Evolutionary conservation across 352 stramenopile genomes (phyloP).

Genomic region (Phytopythium montanum): DNA sequence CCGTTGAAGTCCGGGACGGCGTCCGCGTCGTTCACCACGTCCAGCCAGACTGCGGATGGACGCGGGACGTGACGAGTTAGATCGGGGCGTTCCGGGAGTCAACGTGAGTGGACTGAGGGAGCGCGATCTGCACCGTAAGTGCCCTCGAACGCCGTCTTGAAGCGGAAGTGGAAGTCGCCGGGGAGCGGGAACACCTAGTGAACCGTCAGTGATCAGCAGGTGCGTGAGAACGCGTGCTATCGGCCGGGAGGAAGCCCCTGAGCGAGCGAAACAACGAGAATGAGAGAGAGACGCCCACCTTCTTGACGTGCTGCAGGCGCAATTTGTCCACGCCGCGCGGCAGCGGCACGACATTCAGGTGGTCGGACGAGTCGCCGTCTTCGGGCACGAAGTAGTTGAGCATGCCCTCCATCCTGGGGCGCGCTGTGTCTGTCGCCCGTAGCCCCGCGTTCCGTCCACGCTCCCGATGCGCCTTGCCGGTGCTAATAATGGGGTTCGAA

Average conservation of each 20-base stretch:
- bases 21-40: conserved; percentile 69
- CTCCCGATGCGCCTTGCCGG: background rate
- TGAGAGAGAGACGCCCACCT: conserved; percentile 27
- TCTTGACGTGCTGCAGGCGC: conserved; percentile 75
- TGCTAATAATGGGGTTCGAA: background rate
- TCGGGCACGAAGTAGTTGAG: conserved; percentile 88
- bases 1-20: conserved; percentile 78
- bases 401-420: conserved; percentile 72
- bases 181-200: conserved; percentile 58
- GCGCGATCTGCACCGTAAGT: conserved; percentile 59
- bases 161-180: conserved; percentile 82
- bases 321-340: conserved; percentile 67
- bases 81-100: background rate
- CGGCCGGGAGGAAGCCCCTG: too few species aligned
- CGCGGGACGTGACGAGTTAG: background rate
- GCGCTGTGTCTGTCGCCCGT: background rate
- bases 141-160: conserved; percentile 83
- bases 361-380: conserved; percentile 81
- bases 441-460: background rate
- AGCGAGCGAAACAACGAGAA: too few species aligned
- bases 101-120: background rate
- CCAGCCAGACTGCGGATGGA: conserved; percentile 65
- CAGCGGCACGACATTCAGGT: conserved; percentile 81
- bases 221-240: background rate
- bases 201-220: conserved; percentile 7